Evolutionary conservation across 352 stramenopile genomes (phyloP), one percentile per base, ranked within the genome.

Genomic region (Phytopythium delawarense): DNA sequence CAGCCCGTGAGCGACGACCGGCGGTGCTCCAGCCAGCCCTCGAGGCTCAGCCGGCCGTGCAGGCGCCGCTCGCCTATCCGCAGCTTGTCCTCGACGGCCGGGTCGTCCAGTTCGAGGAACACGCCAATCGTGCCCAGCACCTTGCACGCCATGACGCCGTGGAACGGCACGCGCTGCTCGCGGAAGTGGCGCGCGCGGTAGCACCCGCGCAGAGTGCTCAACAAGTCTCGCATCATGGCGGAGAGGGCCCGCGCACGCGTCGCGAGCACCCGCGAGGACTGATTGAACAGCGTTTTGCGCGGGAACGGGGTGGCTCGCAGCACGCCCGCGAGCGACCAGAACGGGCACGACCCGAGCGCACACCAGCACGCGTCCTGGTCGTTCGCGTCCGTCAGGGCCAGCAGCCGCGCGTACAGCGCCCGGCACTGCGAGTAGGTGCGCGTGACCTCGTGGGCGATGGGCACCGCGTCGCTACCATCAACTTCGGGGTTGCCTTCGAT

Each of bases 381-480:
- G 21, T 66, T 69, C 54, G 71, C 76, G 65, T 85, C 62, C 6
- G 78, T 87, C 23, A 79, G 59, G 9, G 56, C 46, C 21, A 70
- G 69, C 39, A 90, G 64, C 42, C 75, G 56, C 23, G 57, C 58
- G 59, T 84, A 90, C 20, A 90, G 60, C 30, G 42, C 28, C 5
- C 81, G 73, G 54, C 81, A 90, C 34, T 85, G 59, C 46, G 75
- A 81, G 70, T 88, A 90, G 9, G 72, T 84, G 21, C 70, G 71
- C 16, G 62, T 13, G 37, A 87, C 72, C 54, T 82, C 69, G 59
- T 89, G 80, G 18, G 65, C 51, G 25, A 75, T 59, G 18, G 74
- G 61, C 15, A 72, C 52, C 1, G 60, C 65, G 30, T 32, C 21
- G 20, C 15, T 42, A 37, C 30, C 59, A 20, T 75, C 58, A 46